Evolutionary conservation across 2,329 filamentous ascomycete genomes (phyloP).

Genomic region (Xylaria sp.): DNA sequence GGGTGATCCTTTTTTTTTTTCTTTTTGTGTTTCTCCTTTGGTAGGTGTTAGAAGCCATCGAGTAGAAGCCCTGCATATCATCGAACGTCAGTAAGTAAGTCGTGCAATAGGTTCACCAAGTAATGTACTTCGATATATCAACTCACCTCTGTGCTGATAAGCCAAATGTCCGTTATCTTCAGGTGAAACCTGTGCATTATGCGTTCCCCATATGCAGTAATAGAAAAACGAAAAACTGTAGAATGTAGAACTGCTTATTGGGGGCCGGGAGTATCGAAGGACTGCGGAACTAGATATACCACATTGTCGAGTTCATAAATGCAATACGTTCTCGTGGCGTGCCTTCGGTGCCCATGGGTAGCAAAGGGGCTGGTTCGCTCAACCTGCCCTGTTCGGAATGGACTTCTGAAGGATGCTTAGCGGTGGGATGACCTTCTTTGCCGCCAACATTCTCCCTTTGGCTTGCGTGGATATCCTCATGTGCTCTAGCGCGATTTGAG

Average conservation of each 20-base stretch:
- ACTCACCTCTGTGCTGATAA: not conserved
- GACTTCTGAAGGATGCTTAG: slow-evolving; percentile 43
- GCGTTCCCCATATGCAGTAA: not conserved
- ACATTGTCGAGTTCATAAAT: slow-evolving; percentile 56
- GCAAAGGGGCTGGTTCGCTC: slow-evolving; percentile 44
- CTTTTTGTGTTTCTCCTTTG: not conserved
- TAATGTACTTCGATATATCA: not conserved
- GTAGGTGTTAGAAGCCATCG: not conserved
- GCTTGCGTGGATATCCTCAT: slow-evolving; percentile 67
- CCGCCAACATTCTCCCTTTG: slow-evolving; percentile 58
- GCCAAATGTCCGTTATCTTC: not conserved
- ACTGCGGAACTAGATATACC: slow-evolving; percentile 53
- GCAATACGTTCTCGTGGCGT: slow-evolving; percentile 24
- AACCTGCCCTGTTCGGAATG: slow-evolving; percentile 30
- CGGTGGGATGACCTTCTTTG: slow-evolving; percentile 52
- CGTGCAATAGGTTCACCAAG: not conserved
- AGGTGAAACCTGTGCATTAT: not conserved
- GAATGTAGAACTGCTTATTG: not conserved
- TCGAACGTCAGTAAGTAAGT: not conserved
- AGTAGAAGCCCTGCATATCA: not conserved
- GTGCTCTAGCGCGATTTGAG: slow-evolving; percentile 79
- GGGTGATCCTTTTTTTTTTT: not conserved
- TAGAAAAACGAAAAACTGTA: not conserved
- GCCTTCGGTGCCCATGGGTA: slow-evolving; percentile 44
- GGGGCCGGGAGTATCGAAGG: not conserved